Evolutionary conservation across 108 stramenopile species (phyloP).

Genomic region (Cyclotella sp.): DNA sequence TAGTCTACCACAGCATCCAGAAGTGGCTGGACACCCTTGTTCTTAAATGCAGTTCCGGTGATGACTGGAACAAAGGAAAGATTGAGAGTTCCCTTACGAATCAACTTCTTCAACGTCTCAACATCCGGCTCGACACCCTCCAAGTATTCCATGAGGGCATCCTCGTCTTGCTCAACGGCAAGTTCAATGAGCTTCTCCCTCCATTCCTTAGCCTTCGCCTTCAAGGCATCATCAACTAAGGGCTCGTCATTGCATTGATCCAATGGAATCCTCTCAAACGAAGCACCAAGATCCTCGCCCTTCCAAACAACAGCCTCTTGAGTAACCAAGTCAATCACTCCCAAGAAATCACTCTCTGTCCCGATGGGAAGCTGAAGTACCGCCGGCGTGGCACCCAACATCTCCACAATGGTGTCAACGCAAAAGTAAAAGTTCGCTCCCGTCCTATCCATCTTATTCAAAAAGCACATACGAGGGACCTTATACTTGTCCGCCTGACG

Average conservation of each 20-base stretch:
- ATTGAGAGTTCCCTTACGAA: constrained; percentile 93
- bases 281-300: constrained; percentile 97
- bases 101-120: constrained; percentile 82
- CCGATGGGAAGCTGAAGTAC: constrained; percentile 97
- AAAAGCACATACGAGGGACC: constrained; percentile 98
- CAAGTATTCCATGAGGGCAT: constrained; percentile 89
- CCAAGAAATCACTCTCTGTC: constrained; percentile 90
- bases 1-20: constrained; percentile 98
- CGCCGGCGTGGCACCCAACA: constrained; percentile 93
- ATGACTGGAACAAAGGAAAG: constrained; percentile 91
- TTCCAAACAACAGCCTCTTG: constrained; percentile 97
- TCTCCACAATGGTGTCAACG: constrained; percentile 91
- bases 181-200: constrained; percentile 87
- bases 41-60: constrained; percentile 98
- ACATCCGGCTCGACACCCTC: constrained; percentile 87
- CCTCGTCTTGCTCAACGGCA: constrained; percentile 93
- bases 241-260: constrained; percentile 89
- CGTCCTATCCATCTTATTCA: constrained; percentile 99
- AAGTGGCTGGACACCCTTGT: constrained; percentile 98
- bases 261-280: constrained; percentile 89
- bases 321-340: constrained; percentile 96
- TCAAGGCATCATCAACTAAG: constrained; percentile 87
- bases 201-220: constrained; percentile 83
- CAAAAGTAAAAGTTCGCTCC: constrained; percentile 98
- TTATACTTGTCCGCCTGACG: constrained; percentile 97